Evolutionary conservation across 192 early-diverging fungal species (phyloP), one percentile per base, ranked within the genome.

Genomic region (Backusella tarrabulga): DNA sequence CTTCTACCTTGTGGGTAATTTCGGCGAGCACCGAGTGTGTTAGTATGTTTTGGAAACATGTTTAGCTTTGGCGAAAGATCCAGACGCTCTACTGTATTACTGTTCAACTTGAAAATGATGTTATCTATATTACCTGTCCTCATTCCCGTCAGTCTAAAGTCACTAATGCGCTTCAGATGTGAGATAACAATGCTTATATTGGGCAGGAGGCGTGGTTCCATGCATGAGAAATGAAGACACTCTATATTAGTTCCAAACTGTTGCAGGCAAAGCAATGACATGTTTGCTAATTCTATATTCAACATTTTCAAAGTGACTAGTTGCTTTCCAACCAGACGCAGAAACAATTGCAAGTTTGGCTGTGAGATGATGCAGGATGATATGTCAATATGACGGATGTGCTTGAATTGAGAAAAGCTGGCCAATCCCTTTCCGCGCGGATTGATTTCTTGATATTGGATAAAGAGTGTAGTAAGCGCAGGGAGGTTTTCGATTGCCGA

Each of bases 61-160:
- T 77, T 72, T 76, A 81, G 63, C 75, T 77, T 81, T 6, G 80
- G 76, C 6, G 76, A 77, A 2, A 81, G 52, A 46, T 81, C 80
- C 21, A 81, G n/a, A 29, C 67, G 36, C 15, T 34, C 40, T 17
- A 77, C 50, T 15, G 35, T 23, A 17, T 36, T 41, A 21, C 34
- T n/a, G 29, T 72, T 26, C 17, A 81, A 44, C 2, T 56, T 54
- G 26, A 34, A 34, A 4, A 81, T 35, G 3, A 77, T 35, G 0
- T 15, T 29, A 60, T 81, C 76, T 29, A 81, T 40, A 52, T 67
- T 73, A 52, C 80, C 76, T 2, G 66, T 46, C 15, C 76, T 40
- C 19, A 81, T 52, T 12, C 76, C 68, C 11, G 72, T 81, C 1
- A 81, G 32, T 46, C 80, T 56, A 29, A 81, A 68, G 60, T 81